Percentiles rank a stretch among this genome's conserved stretches.
Evolutionary conservation across 2,329 filamentous ascomycete species (phyloP).

Genomic region (Leptodontidium sp.): DNA sequence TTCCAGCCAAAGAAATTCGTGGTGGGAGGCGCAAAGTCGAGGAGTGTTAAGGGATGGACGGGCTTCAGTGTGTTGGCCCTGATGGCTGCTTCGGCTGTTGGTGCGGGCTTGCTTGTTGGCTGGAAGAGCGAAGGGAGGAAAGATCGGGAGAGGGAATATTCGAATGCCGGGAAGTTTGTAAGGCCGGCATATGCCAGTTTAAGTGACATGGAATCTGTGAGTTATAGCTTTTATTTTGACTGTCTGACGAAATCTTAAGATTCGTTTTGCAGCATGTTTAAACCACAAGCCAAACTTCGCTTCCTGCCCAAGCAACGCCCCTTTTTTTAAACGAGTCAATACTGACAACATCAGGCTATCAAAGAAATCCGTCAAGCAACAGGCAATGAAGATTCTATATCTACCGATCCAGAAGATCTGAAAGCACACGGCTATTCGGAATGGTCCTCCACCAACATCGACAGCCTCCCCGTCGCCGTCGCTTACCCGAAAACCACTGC

Average conservation of each 20-base stretch:
- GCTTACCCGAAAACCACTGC: slow-evolving; percentile 68
- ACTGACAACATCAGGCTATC: slow-evolving; percentile 56
- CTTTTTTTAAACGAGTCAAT: background rate
- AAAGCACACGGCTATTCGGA: slow-evolving; percentile 71
- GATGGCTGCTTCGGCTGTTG: slow-evolving; percentile 35
- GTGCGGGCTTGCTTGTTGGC: slow-evolving; percentile 33
- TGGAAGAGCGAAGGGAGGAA: slow-evolving; percentile 28
- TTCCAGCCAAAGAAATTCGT: background rate
- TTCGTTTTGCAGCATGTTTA: background rate
- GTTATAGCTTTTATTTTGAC: slow-evolving; percentile 28
- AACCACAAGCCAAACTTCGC: background rate
- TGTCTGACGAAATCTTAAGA: background rate
- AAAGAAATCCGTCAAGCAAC: slow-evolving; percentile 60
- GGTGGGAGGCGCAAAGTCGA: background rate
- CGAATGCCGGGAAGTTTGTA: slow-evolving; percentile 41
- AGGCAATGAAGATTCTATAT: slow-evolving; percentile 63
- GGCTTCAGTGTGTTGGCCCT: slow-evolving; percentile 38
- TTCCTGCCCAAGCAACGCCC: background rate
- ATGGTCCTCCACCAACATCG: slow-evolving; percentile 70
- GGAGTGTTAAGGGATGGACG: slow-evolving; percentile 37
- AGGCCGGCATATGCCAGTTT: slow-evolving; percentile 55
- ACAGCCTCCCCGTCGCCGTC: slow-evolving; percentile 68
- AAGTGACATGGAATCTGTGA: slow-evolving; percentile 59
- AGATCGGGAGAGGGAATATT: slow-evolving; percentile 41
- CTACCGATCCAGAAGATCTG: slow-evolving; percentile 68